Percentiles rank a stretch among this genome's conserved stretches.
Evolutionary conservation across 345 rosid species (phyloP).

Genomic region (Pugionium cornutum): DNA sequence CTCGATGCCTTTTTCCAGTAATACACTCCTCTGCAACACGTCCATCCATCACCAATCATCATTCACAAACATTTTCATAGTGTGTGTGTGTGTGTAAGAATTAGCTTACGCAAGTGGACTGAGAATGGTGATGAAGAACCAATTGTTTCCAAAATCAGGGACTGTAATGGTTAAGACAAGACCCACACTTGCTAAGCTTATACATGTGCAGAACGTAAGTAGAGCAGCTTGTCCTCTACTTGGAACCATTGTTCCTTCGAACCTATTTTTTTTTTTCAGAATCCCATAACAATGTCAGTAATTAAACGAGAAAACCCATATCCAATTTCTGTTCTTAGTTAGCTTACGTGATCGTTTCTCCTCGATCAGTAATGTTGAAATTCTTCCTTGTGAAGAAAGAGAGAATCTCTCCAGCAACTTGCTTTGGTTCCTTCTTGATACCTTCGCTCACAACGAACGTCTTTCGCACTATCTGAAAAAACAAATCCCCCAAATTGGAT

Average conservation of each 20-base stretch:
- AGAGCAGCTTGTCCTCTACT: constrained; percentile 92
- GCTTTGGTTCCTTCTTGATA: constrained; percentile 56
- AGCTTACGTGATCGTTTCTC: constrained; percentile 90
- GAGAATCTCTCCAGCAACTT: constrained; percentile 80
- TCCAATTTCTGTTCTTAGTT: no score
- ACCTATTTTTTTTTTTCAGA: constrained; percentile 51
- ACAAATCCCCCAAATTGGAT: background rate
- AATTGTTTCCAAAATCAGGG: constrained; percentile 85
- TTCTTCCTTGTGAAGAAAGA: constrained; percentile 90
- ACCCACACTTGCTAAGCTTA: constrained; percentile 90
- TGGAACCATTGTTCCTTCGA: constrained; percentile 87
- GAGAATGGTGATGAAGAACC: constrained; percentile 78
- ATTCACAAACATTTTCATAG: constrained; percentile 21
- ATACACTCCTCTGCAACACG: constrained; percentile 68
- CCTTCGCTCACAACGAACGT: constrained; percentile 59
- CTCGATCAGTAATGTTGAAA: constrained; percentile 72
- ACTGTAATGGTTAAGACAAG: constrained; percentile 85
- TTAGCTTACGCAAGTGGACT: constrained; percentile 94
- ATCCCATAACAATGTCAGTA: constrained; percentile 25
- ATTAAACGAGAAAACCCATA: constrained; percentile 10
- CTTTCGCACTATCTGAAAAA: constrained; percentile 77
- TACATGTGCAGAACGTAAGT: constrained; percentile 92
- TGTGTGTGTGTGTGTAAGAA: background rate
- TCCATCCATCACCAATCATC: constrained; percentile 7
- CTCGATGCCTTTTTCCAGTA: constrained; percentile 92